These are phyloP conservation scores for Kazachstania martiniae DNA, from an alignment of 805 yeast species.

Conservation along the genomic window DNA sequence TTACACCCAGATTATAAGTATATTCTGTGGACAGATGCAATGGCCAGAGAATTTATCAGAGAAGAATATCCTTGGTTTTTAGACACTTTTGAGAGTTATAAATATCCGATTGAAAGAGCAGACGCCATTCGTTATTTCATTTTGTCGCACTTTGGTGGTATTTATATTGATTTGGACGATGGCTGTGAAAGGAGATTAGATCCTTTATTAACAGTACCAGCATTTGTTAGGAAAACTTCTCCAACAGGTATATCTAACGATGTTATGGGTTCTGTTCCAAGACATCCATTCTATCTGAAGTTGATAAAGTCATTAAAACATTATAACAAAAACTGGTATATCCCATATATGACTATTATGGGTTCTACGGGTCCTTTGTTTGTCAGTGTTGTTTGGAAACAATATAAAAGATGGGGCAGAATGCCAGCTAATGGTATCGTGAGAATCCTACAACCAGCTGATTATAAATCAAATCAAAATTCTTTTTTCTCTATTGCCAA, in stretches of 20 bases:
- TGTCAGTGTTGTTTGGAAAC: slow-evolving; percentile 78
- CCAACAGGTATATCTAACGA: slow-evolving; percentile 92
- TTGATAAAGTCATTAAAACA: slow-evolving; percentile 52
- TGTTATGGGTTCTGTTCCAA: slow-evolving; percentile 81
- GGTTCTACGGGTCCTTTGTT: slow-evolving; percentile 87
- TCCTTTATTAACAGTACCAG: slow-evolving; percentile 71
- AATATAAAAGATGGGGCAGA: slow-evolving; percentile 67
- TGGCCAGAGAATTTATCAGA: slow-evolving; percentile 65
- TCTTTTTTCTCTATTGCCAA: slow-evolving; percentile 65
- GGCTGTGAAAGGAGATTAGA: slow-evolving; percentile 74
- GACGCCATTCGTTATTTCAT: slow-evolving; percentile 87
- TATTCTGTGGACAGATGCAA: slow-evolving; percentile 82
- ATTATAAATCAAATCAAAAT: slow-evolving; percentile 49
- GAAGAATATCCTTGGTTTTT: slow-evolving; percentile 83
- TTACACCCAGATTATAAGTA: slow-evolving; percentile 83
- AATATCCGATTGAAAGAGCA: slow-evolving; percentile 78
- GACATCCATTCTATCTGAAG: slow-evolving; percentile 74
- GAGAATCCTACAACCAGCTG: slow-evolving; percentile 59
- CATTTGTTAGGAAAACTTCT: slow-evolving; percentile 74
- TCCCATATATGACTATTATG: slow-evolving; percentile 89
- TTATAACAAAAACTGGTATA: slow-evolving; percentile 65
- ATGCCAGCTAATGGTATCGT: slow-evolving; percentile 56
- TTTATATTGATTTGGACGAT: slow-evolving; percentile 84
- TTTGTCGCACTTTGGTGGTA: slow-evolving; percentile 74
- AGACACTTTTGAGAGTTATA: slow-evolving; percentile 63